Base-by-base conservation (phyloP, 352 stramenopile species). In the Blastocystis sp. region DNA sequence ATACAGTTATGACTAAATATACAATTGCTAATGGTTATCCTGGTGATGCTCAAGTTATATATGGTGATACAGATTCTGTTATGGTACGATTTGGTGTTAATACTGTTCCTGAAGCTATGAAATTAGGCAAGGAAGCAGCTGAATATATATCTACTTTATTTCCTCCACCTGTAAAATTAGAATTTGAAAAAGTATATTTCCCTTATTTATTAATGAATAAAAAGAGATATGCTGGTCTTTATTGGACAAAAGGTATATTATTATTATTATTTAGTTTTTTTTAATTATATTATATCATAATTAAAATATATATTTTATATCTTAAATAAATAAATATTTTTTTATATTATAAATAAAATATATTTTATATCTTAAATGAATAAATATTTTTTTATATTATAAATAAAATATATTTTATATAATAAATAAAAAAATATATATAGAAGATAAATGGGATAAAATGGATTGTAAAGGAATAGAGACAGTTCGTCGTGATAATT, bases 181-280 rank as follows among this genome's bases (percentile, higher is more conserved):
- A 98, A 68, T 97, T 98, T 65, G 91, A 99, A 67, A 98, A 98
- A 68, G 86, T 98, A 0, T 99, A 98, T 72, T 97, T 86, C 58
- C 92, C 91, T 10, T 98, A 96, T 65, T 72, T 99, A 64, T 77
- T 99, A 16, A 96, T 97, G 86, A 98, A 97, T 76, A 99, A 99
- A 77, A 98, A 99, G 72, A 77, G 89, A 23, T 93, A 93, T 66
- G 83, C 82, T 40, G 83, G 83, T 19, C 65, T 91, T 13, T 78
- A 88, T 66, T 93, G 80, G 73, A 92, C 80, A 7, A 70, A 77
- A 28, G n/a, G n/a, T n/a, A n/a, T n/a, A n/a, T n/a, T n/a, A n/a
- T n/a, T n/a, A n/a, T n/a, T n/a, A n/a, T n/a, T n/a, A n/a, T n/a
- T n/a, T n/a, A n/a, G n/a, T n/a, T n/a, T n/a, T n/a, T n/a, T n/a